A percentile compares a stretch with the other conserved stretches of the same genome.
Conservation (phyloP, 495 filamentous ascomycete genomes). For the Saxophila tyrrhenica region DNA sequence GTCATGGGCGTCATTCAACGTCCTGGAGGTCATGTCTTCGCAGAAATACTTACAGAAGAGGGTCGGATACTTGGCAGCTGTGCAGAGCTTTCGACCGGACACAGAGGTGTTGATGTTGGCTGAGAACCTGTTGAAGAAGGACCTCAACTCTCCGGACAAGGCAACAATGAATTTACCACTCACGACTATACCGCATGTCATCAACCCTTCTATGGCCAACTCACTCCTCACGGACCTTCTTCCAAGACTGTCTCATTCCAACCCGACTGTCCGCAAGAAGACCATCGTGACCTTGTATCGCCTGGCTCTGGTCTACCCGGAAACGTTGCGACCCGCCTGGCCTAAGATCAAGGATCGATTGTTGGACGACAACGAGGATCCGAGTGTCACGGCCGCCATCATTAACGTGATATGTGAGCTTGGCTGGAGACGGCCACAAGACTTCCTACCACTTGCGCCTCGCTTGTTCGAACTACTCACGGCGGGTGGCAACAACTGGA, state of each 20-base stretch:
- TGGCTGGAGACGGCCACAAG: slow-evolving; percentile 83
- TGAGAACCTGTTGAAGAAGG: slow-evolving; percentile 95
- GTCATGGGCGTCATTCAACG: slow-evolving; percentile 98
- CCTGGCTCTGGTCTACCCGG: slow-evolving; percentile 84
- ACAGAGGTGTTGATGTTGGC: slow-evolving; percentile 97
- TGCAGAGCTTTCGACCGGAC: slow-evolving; percentile 89
- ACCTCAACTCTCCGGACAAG: slow-evolving; percentile 62
- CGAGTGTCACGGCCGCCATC: slow-evolving; percentile 87
- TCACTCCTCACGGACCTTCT: slow-evolving; percentile 77
- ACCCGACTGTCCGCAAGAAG: slow-evolving; percentile 80
- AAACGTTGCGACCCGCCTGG: slow-evolving; percentile 85
- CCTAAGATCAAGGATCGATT: slow-evolving; percentile 90
- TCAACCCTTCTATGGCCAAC: slow-evolving; percentile 79
- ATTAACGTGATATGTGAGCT: slow-evolving; percentile 95
- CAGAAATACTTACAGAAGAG: slow-evolving; percentile 88
- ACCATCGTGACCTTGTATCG: slow-evolving; percentile 87
- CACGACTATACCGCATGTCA: slow-evolving; percentile 76
- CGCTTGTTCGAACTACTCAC: slow-evolving; percentile 84
- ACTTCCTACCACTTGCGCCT: slow-evolving; percentile 86
- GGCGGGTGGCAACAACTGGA: slow-evolving; percentile 96
- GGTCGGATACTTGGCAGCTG: slow-evolving; percentile 90
- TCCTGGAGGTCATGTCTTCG: slow-evolving; percentile 96
- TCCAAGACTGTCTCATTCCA: slow-evolving; percentile 74
- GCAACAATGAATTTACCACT: slow-evolving; percentile 75
- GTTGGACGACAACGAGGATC: slow-evolving; percentile 80